Base-by-base conservation (phyloP, 305 asterid genomes). In the Fraxinus floribunda region DNA sequence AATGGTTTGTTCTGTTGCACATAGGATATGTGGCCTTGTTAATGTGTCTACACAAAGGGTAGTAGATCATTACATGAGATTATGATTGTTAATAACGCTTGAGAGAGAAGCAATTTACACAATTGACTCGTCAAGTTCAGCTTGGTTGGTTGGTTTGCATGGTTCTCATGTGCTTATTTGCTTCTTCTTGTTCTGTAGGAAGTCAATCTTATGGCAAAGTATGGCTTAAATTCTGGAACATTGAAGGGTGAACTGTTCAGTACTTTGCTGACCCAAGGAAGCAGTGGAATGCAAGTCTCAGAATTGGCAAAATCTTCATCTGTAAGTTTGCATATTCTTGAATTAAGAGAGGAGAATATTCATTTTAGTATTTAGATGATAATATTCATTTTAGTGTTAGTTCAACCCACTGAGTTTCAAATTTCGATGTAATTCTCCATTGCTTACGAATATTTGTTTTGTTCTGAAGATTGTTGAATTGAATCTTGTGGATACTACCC, bases 231-330 rank as follows among this genome's bases (percentile, higher is more conserved):
- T 82, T 90, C 93, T 82, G 97, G 95, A 80, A 93, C 99, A 68
- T 81, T 96, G 89, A 96, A 93, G 91, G 97, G 95, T 35, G 97
- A 94, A 86, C 87, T 96, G 76, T 96, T 96, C 82, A 87, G 88
- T 87, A 88, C 88, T 83, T 91, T 96, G 88, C 84, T 88, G 86
- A 86, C 79, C 76, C 89, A 85, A 84, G 99, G 98, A 86, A 91
- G 86, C 84, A 85, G 80, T 52, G 99, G 98, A 77, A 88, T 93
- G 97, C 86, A 89, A 86, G 92, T 94, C 79, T 88, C 95, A 15
- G 98, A 96, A 80, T 81, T 96, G 90, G 93, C 97, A 82, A 89
- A 88, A 79, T 84, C 90, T 81, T 81, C 95, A 83, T 87, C 94
- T 66, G 99, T 96, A 91, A 91, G 98, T 92, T 75, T 76, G 60